phyloP scores from a whole-genome alignment of 306 rosid genomes.

The Bauhinia variegata region DNA sequence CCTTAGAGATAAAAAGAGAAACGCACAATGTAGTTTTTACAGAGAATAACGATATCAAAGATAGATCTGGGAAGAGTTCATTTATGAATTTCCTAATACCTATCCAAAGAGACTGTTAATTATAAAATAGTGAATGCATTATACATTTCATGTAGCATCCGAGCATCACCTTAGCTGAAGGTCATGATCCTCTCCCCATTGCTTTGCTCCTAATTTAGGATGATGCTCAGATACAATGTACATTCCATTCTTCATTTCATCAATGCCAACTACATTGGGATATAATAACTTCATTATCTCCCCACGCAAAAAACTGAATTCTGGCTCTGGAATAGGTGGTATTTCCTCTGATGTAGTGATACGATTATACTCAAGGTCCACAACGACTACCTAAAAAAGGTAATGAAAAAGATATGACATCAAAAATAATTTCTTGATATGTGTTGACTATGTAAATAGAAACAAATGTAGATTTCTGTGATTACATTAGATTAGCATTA shows the following conservation, averaged over 20 bases:
- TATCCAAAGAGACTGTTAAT: constrained; percentile 12
- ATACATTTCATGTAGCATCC: constrained; percentile 35
- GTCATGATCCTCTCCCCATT: constrained; percentile 96
- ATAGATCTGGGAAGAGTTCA: constrained; percentile 7
- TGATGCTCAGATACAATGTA: constrained; percentile 57
- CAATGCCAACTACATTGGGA: constrained; percentile 92
- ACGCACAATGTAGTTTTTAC: constrained; percentile 1
- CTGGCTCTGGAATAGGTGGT: constrained; percentile 97
- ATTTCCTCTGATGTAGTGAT: constrained; percentile 91
- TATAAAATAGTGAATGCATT: constrained; percentile 34
- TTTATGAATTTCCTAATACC: constrained; percentile 4
- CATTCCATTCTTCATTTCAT: constrained; percentile 67
- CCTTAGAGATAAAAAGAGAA: constrained; percentile 13
- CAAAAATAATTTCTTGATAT: too few relatives aligned
- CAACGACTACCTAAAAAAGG: constrained; percentile 83
- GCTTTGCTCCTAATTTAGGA: constrained; percentile 65
- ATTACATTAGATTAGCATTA: too few relatives aligned
- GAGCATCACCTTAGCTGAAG: constrained; percentile 94
- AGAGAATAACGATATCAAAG: background rate
- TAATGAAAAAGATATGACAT: constrained; percentile 18
- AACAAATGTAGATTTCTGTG: too few relatives aligned
- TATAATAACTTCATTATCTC: constrained; percentile 73
- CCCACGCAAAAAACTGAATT: constrained; percentile 70
- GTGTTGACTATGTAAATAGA: too few relatives aligned
- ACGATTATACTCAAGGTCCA: constrained; percentile 88